Conservation (phyloP, 371 early-diverging fungal genomes). For the Mucor indicus region DNA sequence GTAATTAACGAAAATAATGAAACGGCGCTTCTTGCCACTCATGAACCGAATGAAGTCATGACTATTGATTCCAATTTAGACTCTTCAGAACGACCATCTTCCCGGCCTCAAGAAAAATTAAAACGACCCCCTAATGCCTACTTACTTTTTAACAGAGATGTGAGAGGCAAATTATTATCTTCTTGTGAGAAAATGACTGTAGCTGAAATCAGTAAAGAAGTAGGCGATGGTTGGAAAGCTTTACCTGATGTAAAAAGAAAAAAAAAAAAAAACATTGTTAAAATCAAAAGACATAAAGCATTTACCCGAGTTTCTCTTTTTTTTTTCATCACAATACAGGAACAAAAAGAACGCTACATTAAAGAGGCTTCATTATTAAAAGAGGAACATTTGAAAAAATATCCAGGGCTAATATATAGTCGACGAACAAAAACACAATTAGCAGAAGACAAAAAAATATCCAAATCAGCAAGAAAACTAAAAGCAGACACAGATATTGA, state of each 20-base stretch:
- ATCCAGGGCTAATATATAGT: constrained; percentile 64
- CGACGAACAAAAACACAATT: constrained; percentile 65
- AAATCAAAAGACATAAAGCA: too few species aligned
- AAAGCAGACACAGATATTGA: not conserved
- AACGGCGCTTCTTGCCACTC: not conserved
- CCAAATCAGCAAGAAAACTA: constrained; percentile 24
- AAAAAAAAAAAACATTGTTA: not conserved
- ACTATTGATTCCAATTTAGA: not conserved
- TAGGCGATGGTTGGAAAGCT: constrained; percentile 55
- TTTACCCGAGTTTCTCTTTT: too few species aligned
- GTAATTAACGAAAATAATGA: not conserved
- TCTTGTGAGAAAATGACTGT: constrained; percentile 55
- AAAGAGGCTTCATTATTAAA: constrained; percentile 53
- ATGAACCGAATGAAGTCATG: not conserved
- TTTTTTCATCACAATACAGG: constrained; percentile 23
- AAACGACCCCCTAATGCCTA: constrained; percentile 69
- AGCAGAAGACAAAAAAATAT: constrained; percentile 25
- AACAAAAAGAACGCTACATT: constrained; percentile 34
- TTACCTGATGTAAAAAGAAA: constrained; percentile 31
- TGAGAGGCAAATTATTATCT: constrained; percentile 52
- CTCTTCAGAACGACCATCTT: not conserved
- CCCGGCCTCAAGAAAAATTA: constrained; percentile 12
- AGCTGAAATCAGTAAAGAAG: constrained; percentile 56
- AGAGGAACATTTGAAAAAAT: constrained; percentile 56
- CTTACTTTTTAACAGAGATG: constrained; percentile 58